Evolutionary conservation across 2,329 filamentous ascomycete species (phyloP).

Genomic region (Fusarium clavum): DNA sequence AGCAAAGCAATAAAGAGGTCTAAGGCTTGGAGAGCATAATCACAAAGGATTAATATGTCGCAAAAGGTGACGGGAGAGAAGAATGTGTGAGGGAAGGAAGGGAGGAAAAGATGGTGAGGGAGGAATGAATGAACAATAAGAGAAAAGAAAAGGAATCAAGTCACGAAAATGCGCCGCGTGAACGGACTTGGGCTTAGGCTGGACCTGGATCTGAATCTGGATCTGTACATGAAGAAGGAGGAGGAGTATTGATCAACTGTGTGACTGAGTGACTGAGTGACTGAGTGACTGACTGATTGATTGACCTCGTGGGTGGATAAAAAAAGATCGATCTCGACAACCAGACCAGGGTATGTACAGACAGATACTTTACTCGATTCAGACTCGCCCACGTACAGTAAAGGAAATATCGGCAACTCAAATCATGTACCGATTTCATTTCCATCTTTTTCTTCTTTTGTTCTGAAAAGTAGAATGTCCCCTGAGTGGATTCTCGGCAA

Average conservation of each 20-base stretch:
- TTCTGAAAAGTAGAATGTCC: not conserved
- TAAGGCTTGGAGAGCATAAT: not conserved
- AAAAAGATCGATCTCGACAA: slow-evolving; percentile 22
- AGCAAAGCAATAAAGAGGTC: not conserved
- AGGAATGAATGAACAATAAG: slow-evolving; percentile 7
- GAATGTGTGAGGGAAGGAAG: not conserved
- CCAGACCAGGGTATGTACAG: slow-evolving; percentile 5
- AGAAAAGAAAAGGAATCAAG: slow-evolving; percentile 2
- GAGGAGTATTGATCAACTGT: not conserved
- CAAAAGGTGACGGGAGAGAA: not conserved
- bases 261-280: not conserved
- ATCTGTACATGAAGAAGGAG: not conserved
- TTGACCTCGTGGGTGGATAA: slow-evolving; percentile 32
- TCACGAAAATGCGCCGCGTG: slow-evolving; percentile 32
- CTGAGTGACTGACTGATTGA: not conserved
- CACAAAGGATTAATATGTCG: not conserved
- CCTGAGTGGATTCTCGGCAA: slow-evolving; percentile 36
- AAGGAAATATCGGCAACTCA: slow-evolving; percentile 8
- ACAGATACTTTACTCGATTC: slow-evolving; percentile 24
- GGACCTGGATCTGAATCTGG: not conserved
- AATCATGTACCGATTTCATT: slow-evolving; percentile 30
- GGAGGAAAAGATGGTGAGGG: slow-evolving; percentile 1
- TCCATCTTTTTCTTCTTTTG: not conserved
- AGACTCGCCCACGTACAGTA: slow-evolving; percentile 30
- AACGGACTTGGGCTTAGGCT: not conserved